These are phyloP conservation scores for Conticribra weissflogii DNA, from an alignment of 108 stramenopile species.

Conservation along the genomic window DNA sequence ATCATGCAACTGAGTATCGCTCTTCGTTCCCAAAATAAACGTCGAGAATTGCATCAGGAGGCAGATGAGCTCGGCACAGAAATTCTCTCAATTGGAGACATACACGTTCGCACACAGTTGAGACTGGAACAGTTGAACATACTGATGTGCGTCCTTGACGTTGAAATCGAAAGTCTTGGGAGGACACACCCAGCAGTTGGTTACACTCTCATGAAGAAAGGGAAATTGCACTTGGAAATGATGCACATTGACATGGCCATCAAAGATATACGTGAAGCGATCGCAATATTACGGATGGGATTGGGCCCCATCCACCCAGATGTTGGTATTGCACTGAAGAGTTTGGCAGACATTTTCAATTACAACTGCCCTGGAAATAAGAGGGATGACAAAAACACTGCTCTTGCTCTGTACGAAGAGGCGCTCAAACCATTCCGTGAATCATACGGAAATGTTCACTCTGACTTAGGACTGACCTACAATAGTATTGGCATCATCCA, in stretches of 20 bases:
- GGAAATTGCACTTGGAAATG: slow-evolving; percentile 45
- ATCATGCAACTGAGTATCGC: slow-evolving; percentile 54
- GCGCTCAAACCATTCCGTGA: slow-evolving; percentile 37
- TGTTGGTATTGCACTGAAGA: slow-evolving; percentile 29
- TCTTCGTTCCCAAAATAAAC: slow-evolving; percentile 22
- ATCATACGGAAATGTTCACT: slow-evolving; percentile 27
- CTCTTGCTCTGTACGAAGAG: slow-evolving; percentile 40
- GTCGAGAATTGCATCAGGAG: slow-evolving; percentile 38
- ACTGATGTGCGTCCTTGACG: slow-evolving; percentile 38
- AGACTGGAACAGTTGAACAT: slow-evolving; percentile 37
- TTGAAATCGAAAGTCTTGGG: slow-evolving; percentile 49
- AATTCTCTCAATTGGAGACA: slow-evolving; percentile 8
- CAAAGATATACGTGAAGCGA: slow-evolving; percentile 41
- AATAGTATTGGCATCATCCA: slow-evolving; percentile 48
- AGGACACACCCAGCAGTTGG: slow-evolving; percentile 43
- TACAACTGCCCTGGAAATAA: slow-evolving; percentile 21
- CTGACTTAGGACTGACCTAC: slow-evolving; percentile 29
- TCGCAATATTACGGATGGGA: slow-evolving; percentile 33
- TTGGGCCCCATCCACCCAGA: slow-evolving; percentile 45
- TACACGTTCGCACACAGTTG: slow-evolving; percentile 18
- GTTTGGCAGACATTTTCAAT: slow-evolving; percentile 44
- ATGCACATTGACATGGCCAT: slow-evolving; percentile 47
- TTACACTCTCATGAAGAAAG: slow-evolving; percentile 44
- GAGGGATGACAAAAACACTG: slow-evolving; percentile 28
- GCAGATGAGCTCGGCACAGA: slow-evolving; percentile 28